A percentile compares a stretch with the other conserved stretches of the same genome.
These are phyloP conservation scores for Tolypocladium paradoxum DNA, from an alignment of 2,329 filamentous ascomycete genomes.

Conservation along the genomic window DNA sequence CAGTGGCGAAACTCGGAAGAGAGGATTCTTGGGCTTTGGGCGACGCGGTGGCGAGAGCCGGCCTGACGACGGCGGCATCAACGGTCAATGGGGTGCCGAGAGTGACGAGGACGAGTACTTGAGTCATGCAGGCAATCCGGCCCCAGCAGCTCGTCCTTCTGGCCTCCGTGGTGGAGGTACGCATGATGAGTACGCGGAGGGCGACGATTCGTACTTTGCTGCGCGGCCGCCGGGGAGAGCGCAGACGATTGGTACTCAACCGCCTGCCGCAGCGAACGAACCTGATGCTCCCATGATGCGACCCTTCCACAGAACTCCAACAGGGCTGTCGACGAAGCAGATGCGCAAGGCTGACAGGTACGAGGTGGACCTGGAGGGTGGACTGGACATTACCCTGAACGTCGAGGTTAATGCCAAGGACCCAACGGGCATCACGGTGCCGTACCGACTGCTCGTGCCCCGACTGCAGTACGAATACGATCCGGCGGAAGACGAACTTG, in stretches of 20 bases:
- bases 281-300: conserved; percentile 11
- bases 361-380: conserved; percentile 68
- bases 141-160: conserved; percentile 13
- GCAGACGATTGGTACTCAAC: conserved; percentile 17
- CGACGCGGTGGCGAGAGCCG: conserved; percentile 27
- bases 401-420: conserved; percentile 81
- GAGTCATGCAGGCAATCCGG: conserved; percentile 9
- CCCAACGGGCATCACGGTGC: conserved; percentile 75
- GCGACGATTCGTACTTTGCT: conserved; percentile 48
- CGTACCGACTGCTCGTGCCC: conserved; percentile 80
- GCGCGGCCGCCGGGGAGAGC: conserved; percentile 23
- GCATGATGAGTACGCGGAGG: conserved; percentile 39
- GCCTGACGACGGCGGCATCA: conserved; percentile 42
- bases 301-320: conserved; percentile 59
- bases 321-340: conserved; percentile 54
- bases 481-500: conserved; percentile 25
- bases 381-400: conserved; percentile 79
- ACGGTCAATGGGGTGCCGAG: conserved; percentile 39
- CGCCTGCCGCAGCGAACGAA: conserved; percentile 12
- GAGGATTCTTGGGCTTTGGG: conserved; percentile 30
- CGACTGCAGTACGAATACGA: conserved; percentile 53
- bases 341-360: conserved; percentile 41
- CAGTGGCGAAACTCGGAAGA: conserved; percentile 36
- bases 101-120: conserved; percentile 27
- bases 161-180: conserved; percentile 30